phyloP scores from a whole-genome alignment of 2,329 filamentous ascomycete species.

The Aspergillus versicolor region DNA sequence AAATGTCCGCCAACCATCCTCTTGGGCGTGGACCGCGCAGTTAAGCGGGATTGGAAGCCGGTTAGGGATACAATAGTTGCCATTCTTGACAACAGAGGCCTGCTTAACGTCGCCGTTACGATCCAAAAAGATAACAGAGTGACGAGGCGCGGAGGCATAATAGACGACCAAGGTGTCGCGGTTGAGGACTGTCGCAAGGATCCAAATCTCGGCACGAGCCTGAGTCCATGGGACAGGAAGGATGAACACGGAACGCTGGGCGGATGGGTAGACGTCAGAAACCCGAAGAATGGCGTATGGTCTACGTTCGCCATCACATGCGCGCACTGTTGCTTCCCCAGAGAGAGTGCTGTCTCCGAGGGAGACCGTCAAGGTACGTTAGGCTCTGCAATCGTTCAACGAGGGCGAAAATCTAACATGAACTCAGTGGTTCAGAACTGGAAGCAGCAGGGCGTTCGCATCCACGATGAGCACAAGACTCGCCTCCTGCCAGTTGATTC shows the following conservation, averaged over 20 bases:
- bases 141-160: too few relatives aligned
- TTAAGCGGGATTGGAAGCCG: neutral
- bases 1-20: neutral
- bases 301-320: neutral
- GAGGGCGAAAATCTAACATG: neutral
- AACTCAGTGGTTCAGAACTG: neutral
- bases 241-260: neutral
- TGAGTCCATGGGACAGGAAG: neutral
- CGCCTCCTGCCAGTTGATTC: neutral
- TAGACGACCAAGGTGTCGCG: too few relatives aligned
- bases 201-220: neutral
- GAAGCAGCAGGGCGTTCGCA: neutral
- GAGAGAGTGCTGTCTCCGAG: neutral
- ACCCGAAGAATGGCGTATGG: neutral
- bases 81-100: neutral
- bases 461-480: neutral
- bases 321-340: neutral
- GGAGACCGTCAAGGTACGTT: neutral
- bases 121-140: constrained; percentile 1
- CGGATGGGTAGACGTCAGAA: neutral
- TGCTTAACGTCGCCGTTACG: neutral
- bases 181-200: neutral
- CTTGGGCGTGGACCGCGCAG: neutral
- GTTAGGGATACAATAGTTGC: neutral
- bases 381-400: neutral